Conservation (phyloP, 2,329 filamentous ascomycete species). For the Fusarium ramigenum region DNA sequence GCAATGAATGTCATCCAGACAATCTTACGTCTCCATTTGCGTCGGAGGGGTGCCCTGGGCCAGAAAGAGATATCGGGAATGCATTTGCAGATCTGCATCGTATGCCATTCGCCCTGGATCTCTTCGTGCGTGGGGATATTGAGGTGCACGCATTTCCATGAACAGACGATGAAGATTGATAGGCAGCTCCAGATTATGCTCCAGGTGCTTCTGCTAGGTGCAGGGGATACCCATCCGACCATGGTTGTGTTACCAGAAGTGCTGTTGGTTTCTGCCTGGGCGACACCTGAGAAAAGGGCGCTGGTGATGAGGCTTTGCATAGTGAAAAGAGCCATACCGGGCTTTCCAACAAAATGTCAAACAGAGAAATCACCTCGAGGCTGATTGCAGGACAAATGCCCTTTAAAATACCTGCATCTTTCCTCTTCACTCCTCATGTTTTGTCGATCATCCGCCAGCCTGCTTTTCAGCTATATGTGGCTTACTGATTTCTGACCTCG, state of each 20-base stretch:
- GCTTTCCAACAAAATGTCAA: too few relatives aligned
- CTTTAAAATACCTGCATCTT: accelerated
- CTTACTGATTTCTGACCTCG: accelerated
- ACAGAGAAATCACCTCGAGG: accelerated
- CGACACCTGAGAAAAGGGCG: not conserved
- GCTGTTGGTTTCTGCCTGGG: accelerated
- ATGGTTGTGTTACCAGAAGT: not conserved
- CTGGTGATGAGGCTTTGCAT: accelerated
- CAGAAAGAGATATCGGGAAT: accelerated
- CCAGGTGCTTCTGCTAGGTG: not conserved
- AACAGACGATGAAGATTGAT: not conserved
- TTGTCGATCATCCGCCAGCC: not conserved
- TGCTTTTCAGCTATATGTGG: not conserved
- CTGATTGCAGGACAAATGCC: too few relatives aligned
- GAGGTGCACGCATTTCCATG: not conserved
- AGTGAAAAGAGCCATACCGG: not conserved
- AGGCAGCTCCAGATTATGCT: not conserved
- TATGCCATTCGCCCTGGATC: not conserved
- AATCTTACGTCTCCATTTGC: not conserved
- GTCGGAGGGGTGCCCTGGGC: accelerated
- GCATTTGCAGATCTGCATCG: accelerated
- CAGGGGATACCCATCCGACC: not conserved
- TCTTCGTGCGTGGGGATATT: not conserved
- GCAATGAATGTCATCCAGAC: accelerated
- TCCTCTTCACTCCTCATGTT: accelerated